Percentiles rank a stretch among this genome's conserved stretches.
Evolutionary conservation across 2,329 filamentous ascomycete species (phyloP).

Genomic region (Fusarium sp.): DNA sequence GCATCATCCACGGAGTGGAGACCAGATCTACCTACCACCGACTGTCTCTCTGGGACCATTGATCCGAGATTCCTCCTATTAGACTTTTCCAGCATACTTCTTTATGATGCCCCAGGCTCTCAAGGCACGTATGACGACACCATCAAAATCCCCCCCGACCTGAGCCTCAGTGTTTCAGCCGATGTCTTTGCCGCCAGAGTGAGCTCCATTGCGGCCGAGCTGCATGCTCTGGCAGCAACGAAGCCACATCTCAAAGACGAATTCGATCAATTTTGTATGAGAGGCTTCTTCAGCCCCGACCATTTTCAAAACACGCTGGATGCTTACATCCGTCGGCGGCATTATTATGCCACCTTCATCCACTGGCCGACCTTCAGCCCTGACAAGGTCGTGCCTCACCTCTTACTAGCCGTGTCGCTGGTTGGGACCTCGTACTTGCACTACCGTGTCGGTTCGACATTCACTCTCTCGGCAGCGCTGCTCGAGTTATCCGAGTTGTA

Average conservation of each 20-base stretch:
- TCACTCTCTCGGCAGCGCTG: not conserved
- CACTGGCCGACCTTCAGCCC: slow-evolving; percentile 37
- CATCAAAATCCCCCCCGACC: not conserved
- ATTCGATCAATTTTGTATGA: not conserved
- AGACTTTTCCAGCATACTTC: slow-evolving; percentile 14
- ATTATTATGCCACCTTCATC: slow-evolving; percentile 14
- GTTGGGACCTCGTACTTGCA: slow-evolving; percentile 13
- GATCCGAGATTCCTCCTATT: slow-evolving; percentile 20
- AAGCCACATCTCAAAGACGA: slow-evolving; percentile 17
- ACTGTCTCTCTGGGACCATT: not conserved
- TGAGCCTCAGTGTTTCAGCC: not conserved
- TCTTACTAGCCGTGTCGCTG: slow-evolving; percentile 10
- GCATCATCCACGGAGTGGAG: slow-evolving; percentile 8
- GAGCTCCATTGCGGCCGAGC: not conserved
- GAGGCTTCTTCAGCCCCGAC: not conserved
- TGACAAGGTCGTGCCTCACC: slow-evolving; percentile 4
- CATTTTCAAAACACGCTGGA: slow-evolving; percentile 20
- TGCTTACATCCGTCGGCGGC: slow-evolving; percentile 11
- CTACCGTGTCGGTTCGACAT: not conserved
- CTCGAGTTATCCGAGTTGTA: slow-evolving; percentile 25
- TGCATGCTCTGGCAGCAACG: not conserved
- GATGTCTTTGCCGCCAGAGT: not conserved
- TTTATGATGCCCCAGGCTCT: not conserved
- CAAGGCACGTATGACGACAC: fast-evolving
- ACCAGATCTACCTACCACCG: not conserved